Percentiles rank a stretch among this genome's conserved stretches.
phyloP scores from a whole-genome alignment of 2,329 filamentous ascomycete species.

The Ramularia endophylla region DNA sequence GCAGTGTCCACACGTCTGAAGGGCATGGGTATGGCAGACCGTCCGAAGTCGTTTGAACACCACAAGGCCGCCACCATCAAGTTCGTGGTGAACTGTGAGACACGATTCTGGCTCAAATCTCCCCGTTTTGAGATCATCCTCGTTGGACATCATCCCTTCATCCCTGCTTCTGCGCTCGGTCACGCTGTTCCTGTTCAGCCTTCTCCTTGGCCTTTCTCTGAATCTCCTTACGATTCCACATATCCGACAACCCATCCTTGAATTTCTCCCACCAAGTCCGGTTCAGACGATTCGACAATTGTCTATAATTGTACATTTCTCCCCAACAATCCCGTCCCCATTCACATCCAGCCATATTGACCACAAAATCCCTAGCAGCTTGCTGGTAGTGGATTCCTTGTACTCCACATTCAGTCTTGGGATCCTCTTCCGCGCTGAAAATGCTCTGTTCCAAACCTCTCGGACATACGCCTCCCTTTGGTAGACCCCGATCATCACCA shows the following conservation, averaged over 20 bases:
- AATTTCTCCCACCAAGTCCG: conserved; percentile 70
- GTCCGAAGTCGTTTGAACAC: no score
- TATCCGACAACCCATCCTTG: conserved; percentile 42
- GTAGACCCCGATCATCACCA: conserved; percentile 67
- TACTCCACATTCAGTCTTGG: conserved; percentile 27
- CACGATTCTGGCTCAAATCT: no score
- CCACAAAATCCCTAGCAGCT: conserved; percentile 81
- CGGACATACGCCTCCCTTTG: conserved; percentile 35
- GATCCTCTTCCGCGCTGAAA: conserved; percentile 9
- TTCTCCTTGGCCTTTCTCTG: conserved; percentile 20
- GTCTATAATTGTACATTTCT: conserved; percentile 93
- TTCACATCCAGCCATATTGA: conserved; percentile 98
- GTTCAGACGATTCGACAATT: conserved; percentile 87
- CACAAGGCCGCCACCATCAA: no score
- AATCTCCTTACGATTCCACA: conserved; percentile 21
- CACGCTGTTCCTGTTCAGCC: conserved; percentile 14
- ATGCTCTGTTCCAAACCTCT: conserved; percentile 13
- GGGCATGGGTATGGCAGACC: no score
- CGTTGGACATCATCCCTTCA: no score
- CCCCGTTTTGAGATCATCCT: no score
- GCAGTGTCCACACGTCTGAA: no score
- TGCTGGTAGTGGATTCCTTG: conserved; percentile 72
- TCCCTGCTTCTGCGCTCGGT: conserved; percentile 8
- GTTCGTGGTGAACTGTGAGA: no score
- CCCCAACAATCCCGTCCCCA: conserved; percentile 97